Base-by-base conservation (phyloP, 1,284 basidiomycete genomes). In the Ceratobasidium sp. region DNA sequence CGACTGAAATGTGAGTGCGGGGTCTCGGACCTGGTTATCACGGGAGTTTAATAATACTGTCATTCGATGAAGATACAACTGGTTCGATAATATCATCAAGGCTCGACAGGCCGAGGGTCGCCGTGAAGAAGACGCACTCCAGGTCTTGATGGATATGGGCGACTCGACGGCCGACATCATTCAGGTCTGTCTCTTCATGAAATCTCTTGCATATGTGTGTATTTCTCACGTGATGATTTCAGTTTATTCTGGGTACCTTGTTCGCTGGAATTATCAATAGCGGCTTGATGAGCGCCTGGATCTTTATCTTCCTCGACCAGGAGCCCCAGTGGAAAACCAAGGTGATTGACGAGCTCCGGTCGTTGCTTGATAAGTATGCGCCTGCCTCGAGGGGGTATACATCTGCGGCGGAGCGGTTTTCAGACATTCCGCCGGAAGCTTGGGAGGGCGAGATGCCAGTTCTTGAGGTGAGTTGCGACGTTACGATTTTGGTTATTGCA, bases 191-290 rank as follows among this genome's bases (percentile, higher is more conserved):
- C n/a, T 11, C 13, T 16, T 46, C 39, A 41, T 22, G 24, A 34
- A 34, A 34, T n/a, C 19, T 6, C 14, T 4, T 13, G 14, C 7
- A 27, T 54, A 43, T 54, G 14, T 41, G 13, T 14, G 34, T 19
- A 34, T 13, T 0, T 27, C 37, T 56, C 4, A 53, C 14, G 11
- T 16, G 24, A 9, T 1, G 3, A n/a, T 54, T 43, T 1, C 19
- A 68, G 65, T 68, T 68, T 41, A 22, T 68, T 8, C n/a, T 68
- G 34, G 65, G 65, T 1, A 43, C 39, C 13, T 43, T 68, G 16
- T 68, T 68, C 51, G 65, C 65, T 39, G 65, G 65, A 2, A 54
- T 68, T 27, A 34, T 68, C 49, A 68, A 68, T 22, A 68, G 34
- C 34, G 65, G 65, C 49, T 46, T 53, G 27, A 65, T 65, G 63